Base-by-base conservation (phyloP, 345 rosid species). In the Lepidium africanum region DNA sequence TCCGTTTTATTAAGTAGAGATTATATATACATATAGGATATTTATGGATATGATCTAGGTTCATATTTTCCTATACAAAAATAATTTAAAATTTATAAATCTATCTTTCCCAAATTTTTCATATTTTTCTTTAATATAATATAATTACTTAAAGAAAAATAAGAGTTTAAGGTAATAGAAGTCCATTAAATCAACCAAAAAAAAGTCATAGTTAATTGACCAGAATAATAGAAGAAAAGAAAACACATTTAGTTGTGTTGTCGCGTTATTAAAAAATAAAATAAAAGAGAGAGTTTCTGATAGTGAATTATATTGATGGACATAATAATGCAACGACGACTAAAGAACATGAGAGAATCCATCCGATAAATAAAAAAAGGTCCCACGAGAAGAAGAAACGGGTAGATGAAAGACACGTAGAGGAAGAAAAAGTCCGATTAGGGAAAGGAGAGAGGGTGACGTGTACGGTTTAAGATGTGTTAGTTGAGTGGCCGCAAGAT, bases 391-490 rank as follows among this genome's bases (percentile, higher is more conserved):
- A 6, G 3, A 9, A 7, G 2, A 30, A 57, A 14, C 67, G 61
- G 42, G 10, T 58, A 25, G 67, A 65, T 65, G 48, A 50, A 3
- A 3, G 77, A 65, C 72, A 73, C 72, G 77, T 59, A 59, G 2
- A 50, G 2, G 41, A 40, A 71, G 67, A 71, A 46, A 63, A 71
- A 72, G 64, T 55, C 64, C 33, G n/a, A 13, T 47, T 56, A 55
- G 27, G 59, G 65, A 65, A 47, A 17, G 3, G 46, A 65, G 61
- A 72, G 65, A 35, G 52, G 67, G 62, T 73, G 61, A 73, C 77
- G 77, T 73, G 77, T 59, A 73, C 77, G 77, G 77, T 65, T 10
- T 9, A 27, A 65, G 77, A 65, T 73, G 54, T 33, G 33, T 65
- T 65, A 65, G 66, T 65, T 72, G 71, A 39, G 62, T 73, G 67